phyloP scores from a whole-genome alignment of 176 grass and related monocot genomes.

The Oryza meyeriana region DNA sequence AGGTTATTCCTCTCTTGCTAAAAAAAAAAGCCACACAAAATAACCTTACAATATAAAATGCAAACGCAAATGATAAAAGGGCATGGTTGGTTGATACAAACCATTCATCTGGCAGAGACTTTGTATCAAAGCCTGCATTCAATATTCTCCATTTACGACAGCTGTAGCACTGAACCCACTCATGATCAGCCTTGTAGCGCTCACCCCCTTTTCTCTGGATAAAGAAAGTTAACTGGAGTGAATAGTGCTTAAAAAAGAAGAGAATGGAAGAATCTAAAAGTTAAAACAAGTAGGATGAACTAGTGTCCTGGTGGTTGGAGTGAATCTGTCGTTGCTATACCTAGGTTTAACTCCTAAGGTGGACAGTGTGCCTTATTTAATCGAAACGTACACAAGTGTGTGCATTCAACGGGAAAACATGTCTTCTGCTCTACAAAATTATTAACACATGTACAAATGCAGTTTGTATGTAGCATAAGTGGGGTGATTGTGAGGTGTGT shows the following conservation, averaged over 20 bases:
- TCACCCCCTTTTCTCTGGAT: constrained; percentile 51
- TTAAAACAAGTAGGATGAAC: background rate
- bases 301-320: background rate
- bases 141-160: constrained; percentile 88
- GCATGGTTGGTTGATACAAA: constrained; percentile 40
- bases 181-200: constrained; percentile 55
- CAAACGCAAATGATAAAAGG: background rate
- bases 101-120: constrained; percentile 60
- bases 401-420: too few relatives aligned
- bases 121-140: constrained; percentile 43
- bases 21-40: background rate
- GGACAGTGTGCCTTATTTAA: background rate
- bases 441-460: too few relatives aligned
- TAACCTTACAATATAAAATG: background rate
- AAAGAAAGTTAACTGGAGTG: constrained; percentile 25
- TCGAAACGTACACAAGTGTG: too few relatives aligned
- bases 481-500: background rate
- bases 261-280: background rate
- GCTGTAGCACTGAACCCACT: constrained; percentile 84
- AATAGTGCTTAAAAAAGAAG: constrained; percentile 17
- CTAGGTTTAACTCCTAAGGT: background rate
- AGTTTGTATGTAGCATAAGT: background rate
- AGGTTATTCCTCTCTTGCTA: too few relatives aligned
- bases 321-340: too few relatives aligned
- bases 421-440: too few relatives aligned